Evolutionary conservation across 192 early-diverging fungal genomes (phyloP), one percentile per base, ranked within the genome.

Genomic region (Dispira simplex): DNA sequence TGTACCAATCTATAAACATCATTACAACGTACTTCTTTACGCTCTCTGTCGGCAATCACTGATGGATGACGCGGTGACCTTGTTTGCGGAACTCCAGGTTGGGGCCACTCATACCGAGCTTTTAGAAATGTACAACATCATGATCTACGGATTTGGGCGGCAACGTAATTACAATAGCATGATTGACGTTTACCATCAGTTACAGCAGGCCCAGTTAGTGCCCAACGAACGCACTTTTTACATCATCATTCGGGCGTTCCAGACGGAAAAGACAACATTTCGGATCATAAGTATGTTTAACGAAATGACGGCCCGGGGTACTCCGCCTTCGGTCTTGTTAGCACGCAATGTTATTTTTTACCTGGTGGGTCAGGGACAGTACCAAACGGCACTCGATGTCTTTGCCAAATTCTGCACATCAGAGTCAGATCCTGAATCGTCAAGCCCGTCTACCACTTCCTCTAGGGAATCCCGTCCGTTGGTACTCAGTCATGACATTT

Each of bases 121-220:
- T 10, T 44, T 60, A 16, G 39, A 12, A 11, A 18, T 43, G 21
- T 44, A 60, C 28, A 28, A 60, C 43, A 21, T 60, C 12, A 16
- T 60, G 12, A 18, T 60, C 14, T 60, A 60, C 58, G 58, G 58
- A 27, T 60, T 60, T 27, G 39, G 58, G 4, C 32, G 18, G 12
- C 13, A 11, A 10, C 58, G 58, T 0, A 44, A 60, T 21, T 60
- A n/a, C 39, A 60, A 60, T 13, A 44, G 58, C 21, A 18, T 60
- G 10, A 43, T 60, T 18, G 39, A 60, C 21, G 21, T 14, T 0
- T 60, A 43, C 39, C 27, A 26, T 16, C 58, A 60, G 13, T n/a
- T 60, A 28, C 21, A 44, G 1, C 28, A 8, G 5, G 58, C 32
- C 32, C 8, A 3, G n/a, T 44, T 60, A 5, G 13, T 4, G 14